Conservation (phyloP, 2,329 filamentous ascomycete genomes). For the Emergomyces pasteurianus region DNA sequence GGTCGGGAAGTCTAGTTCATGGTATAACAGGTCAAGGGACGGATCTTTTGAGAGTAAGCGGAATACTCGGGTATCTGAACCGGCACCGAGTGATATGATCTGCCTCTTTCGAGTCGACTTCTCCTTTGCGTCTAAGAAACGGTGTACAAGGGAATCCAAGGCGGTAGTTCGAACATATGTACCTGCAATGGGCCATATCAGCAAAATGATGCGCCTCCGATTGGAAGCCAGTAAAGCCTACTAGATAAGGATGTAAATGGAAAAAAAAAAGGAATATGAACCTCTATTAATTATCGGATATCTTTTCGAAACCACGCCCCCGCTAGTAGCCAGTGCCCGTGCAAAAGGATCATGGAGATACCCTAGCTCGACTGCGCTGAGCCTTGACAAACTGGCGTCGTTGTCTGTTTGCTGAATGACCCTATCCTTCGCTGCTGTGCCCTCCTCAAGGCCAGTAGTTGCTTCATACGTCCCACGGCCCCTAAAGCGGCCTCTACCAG, state of each 20-base stretch:
- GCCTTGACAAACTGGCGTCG: constrained; percentile 76
- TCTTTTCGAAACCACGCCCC: constrained; percentile 40
- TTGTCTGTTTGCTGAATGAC: constrained; percentile 81
- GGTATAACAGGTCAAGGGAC: constrained; percentile 53
- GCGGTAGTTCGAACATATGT: constrained; percentile 85
- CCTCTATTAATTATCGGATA: constrained; percentile 92
- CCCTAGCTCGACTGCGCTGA: constrained; percentile 76
- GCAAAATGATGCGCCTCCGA: constrained; percentile 11
- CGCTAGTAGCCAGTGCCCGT: constrained; percentile 46
- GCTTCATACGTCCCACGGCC: constrained; percentile 27
- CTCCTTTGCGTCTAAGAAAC: constrained; percentile 47
- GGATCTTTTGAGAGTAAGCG: constrained; percentile 47
- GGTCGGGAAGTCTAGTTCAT: constrained; percentile 79
- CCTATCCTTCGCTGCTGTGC: constrained; percentile 47
- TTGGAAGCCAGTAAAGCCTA: constrained; percentile 7
- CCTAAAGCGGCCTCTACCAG: constrained; percentile 37
- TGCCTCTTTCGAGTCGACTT: constrained; percentile 44
- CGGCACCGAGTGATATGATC: constrained; percentile 84
- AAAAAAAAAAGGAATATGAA: constrained; percentile 20
- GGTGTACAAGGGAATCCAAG: constrained; percentile 63
- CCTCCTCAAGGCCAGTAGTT: constrained; percentile 16
- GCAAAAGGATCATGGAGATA: constrained; percentile 80
- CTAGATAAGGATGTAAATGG: constrained; percentile 2
- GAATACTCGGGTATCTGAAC: constrained; percentile 83
- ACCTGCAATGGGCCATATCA: constrained; percentile 38